phyloP scores from a whole-genome alignment of 164 flowering plant genomes.

The Tetrastigma voinierianum region DNA sequence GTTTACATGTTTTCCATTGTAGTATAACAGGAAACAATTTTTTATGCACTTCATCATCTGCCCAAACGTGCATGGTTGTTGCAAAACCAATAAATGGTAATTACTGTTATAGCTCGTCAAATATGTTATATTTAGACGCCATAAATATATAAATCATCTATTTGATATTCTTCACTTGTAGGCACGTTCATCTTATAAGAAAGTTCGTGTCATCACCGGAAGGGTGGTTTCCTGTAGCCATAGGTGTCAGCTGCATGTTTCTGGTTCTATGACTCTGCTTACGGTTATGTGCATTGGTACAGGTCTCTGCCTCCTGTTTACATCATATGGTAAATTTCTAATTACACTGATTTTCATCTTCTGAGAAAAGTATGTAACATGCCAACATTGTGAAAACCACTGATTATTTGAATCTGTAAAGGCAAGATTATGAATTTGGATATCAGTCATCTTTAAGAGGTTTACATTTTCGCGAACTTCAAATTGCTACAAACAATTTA shows the following conservation, averaged over 20 bases:
- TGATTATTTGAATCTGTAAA: conserved; percentile 45
- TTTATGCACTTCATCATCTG: conserved; percentile 59
- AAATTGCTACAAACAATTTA: conserved; percentile 74
- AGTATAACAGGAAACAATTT: conserved; percentile 83
- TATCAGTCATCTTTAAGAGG: conserved; percentile 77
- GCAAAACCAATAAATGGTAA: conserved; percentile 60
- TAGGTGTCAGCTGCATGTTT: conserved; percentile 61
- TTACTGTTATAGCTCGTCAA: not conserved
- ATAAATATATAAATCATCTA: not conserved
- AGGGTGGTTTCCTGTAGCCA: conserved; percentile 53
- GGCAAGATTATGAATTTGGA: conserved; percentile 81
- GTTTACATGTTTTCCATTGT: conserved; percentile 12
- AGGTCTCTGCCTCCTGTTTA: conserved; percentile 47
- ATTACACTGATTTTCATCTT: not conserved
- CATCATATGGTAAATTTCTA: conserved; percentile 59
- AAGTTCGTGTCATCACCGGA: conserved; percentile 35
- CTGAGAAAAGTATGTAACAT: not conserved
- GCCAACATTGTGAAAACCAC: conserved; percentile 5
- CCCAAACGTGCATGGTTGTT: conserved; percentile 43
- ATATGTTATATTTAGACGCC: conserved; percentile 1
- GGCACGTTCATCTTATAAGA: conserved; percentile 37
- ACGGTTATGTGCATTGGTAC: conserved; percentile 65
- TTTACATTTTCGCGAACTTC: conserved; percentile 83
- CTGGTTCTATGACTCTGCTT: conserved; percentile 50
- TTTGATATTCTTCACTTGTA: conserved; percentile 30